Evolutionary conservation across 1,284 basidiomycete species (phyloP).

Genomic region (Earliella scabrosa): DNA sequence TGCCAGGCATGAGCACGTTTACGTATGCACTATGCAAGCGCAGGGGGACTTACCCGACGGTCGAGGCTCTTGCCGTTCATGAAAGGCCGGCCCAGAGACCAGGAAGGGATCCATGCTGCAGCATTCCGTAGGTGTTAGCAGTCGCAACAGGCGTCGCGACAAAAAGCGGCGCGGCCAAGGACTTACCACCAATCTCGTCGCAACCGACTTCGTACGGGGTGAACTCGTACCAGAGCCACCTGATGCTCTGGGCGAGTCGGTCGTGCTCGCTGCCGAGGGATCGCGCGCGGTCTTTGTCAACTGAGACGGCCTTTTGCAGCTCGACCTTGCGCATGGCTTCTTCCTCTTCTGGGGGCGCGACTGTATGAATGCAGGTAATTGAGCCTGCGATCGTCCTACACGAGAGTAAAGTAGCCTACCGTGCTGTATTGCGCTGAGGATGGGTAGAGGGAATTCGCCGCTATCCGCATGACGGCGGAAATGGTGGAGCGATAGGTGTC

Average conservation of each 20-base stretch:
- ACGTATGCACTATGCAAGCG: not conserved
- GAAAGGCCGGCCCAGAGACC: slow-evolving; percentile 44
- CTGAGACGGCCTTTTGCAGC: slow-evolving; percentile 24
- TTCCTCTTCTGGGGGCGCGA: slow-evolving; percentile 31
- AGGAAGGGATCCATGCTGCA: slow-evolving; percentile 46
- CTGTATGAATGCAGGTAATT: slow-evolving; percentile 10
- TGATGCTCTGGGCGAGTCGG: slow-evolving; percentile 26
- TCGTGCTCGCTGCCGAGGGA: slow-evolving; percentile 26
- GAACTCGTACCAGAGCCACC: slow-evolving; percentile 46
- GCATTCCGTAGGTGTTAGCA: not conserved
- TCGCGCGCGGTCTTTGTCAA: slow-evolving; percentile 19
- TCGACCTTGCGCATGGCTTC: slow-evolving; percentile 29
- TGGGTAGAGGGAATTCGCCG: slow-evolving; percentile 42
- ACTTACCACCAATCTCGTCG: slow-evolving; percentile 44
- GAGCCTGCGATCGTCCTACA: too few species aligned
- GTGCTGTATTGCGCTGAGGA: slow-evolving; percentile 44
- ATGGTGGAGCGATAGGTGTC: slow-evolving; percentile 41
- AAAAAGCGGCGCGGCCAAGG: not conserved
- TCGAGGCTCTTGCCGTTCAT: slow-evolving; percentile 39
- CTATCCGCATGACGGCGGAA: slow-evolving; percentile 38
- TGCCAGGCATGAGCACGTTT: slow-evolving; percentile 9
- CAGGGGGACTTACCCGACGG: slow-evolving; percentile 30
- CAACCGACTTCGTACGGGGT: slow-evolving; percentile 46
- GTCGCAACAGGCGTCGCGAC: not conserved
- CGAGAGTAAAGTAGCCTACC: slow-evolving; percentile 23